Base-by-base conservation (phyloP, 441 rosid genomes). In the Aleurites moluccanus region DNA sequence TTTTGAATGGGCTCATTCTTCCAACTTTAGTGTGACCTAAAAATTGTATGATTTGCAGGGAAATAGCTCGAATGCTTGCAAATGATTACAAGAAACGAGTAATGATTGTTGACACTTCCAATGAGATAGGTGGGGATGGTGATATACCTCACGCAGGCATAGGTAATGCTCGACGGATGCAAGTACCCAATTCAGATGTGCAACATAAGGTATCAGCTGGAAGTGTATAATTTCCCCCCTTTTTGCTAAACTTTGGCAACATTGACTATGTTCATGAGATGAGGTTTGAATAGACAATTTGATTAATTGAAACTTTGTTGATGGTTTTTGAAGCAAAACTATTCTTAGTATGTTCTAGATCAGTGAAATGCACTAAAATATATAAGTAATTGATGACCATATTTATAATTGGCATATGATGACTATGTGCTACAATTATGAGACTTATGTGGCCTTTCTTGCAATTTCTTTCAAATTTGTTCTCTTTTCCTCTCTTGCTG, bases 111-210 rank as follows among this genome's bases (percentile, higher is more conserved):
- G 98, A 95, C 68, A 92, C 98, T 70, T 91, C 97, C 38, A 95
- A 89, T 80, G 99, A 95, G 90, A 95, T 95, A 21, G 98, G 99
- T 79, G 99, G 99, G 52, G 97, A 95, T 88, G 98, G 98, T 65
- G 97, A 95, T 86, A 92, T 95, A 77, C 98, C 98, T 61, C 98
- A 95, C 86, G 88, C 92, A 57, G 97, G 97, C 77, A 95, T 95
- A 21, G 98, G 99, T 61, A 86, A 86, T 82, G 97, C 98, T 78
- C 91, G 99, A 55, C 86, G 98, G 78, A 91, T 95, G 99, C 99
- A 95, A 85, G 99, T 95, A 23, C 93, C 92, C 30, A 80, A 90
- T 81, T 85, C 89, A 78, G 91, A 90, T 69, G 81, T 86, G 89
- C 99, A 95, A 80, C 99, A 95, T 79, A 85, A 91, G 96, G 99